Conservation (phyloP, 257 asterid species). For the Przewalskia tangutica region DNA sequence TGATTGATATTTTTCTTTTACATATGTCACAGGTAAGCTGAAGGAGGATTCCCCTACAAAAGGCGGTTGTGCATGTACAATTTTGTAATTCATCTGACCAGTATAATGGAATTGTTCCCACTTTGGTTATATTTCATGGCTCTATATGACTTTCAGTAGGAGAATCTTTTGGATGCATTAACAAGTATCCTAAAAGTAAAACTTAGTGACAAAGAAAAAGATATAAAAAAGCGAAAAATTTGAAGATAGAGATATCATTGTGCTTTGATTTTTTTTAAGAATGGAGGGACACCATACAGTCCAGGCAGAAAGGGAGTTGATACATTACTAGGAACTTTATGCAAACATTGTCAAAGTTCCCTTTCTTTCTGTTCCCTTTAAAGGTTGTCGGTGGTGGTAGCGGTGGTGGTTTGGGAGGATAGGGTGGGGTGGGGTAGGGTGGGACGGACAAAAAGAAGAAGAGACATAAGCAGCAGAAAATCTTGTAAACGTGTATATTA, state of each 20-base stretch:
- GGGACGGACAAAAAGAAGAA: too few relatives aligned
- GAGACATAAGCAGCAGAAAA: too few relatives aligned
- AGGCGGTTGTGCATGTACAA: slow-evolving; percentile 63
- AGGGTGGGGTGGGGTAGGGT: too few relatives aligned
- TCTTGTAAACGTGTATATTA: too few relatives aligned
- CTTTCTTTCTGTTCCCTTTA: too few relatives aligned
- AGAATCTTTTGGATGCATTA: not conserved
- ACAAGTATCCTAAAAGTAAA: not conserved
- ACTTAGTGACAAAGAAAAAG: not conserved
- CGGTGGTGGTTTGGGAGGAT: not conserved
- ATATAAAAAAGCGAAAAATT: not conserved
- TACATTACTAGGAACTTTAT: not conserved
- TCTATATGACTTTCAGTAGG: not conserved
- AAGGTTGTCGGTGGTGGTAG: too few relatives aligned
- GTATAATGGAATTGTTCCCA: slow-evolving; percentile 7
- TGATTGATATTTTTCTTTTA: not conserved
- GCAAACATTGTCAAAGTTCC: not conserved
- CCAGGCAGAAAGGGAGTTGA: not conserved
- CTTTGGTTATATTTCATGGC: slow-evolving; percentile 4
- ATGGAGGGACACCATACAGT: not conserved
- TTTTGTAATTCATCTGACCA: slow-evolving; percentile 29
- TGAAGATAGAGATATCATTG: not conserved
- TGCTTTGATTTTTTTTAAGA: not conserved
- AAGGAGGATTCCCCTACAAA: slow-evolving; percentile 47
- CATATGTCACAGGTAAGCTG: slow-evolving; percentile 41